phyloP scores from a whole-genome alignment of 1,284 basidiomycete genomes.

The Trametes polyzona region DNA sequence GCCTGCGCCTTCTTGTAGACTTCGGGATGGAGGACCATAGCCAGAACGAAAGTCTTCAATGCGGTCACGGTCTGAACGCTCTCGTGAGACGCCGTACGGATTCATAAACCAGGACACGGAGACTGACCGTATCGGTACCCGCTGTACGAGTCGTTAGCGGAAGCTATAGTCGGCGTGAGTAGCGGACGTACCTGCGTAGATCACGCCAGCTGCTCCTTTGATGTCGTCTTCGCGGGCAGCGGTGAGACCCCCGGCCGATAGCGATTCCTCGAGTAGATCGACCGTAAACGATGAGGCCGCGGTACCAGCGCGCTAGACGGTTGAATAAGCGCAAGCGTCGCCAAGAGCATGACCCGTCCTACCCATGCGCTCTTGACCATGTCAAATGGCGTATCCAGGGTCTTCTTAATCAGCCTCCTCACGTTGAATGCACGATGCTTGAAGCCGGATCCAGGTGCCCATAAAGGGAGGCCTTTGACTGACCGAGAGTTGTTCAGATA shows the following conservation, averaged over 20 bases:
- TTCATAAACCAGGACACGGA: background rate
- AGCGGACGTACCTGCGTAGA: slow-evolving; percentile 29
- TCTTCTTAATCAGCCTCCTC: slow-evolving; percentile 20
- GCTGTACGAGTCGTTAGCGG: slow-evolving; percentile 11
- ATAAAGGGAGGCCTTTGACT: slow-evolving; percentile 32
- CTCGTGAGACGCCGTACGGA: background rate
- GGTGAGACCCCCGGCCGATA: slow-evolving; percentile 13
- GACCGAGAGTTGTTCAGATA: background rate
- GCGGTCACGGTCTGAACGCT: slow-evolving; percentile 26
- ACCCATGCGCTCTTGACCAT: slow-evolving; percentile 33
- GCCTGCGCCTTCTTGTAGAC: slow-evolving; percentile 35
- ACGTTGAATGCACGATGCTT: slow-evolving; percentile 28
- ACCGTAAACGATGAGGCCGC: slow-evolving; percentile 30
- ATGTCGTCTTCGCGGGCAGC: slow-evolving; percentile 30
- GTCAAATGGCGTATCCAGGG: slow-evolving; percentile 31
- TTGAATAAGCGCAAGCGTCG: background rate
- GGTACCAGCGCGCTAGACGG: slow-evolving; percentile 20
- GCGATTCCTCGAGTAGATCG: slow-evolving; percentile 26
- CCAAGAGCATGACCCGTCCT: background rate
- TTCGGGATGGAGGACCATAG: slow-evolving; percentile 31
- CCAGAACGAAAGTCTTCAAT: slow-evolving; percentile 30
- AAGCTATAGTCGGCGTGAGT: background rate
- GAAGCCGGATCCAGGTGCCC: slow-evolving; percentile 35
- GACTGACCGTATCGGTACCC: slow-evolving; percentile 29
- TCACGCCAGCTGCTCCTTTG: slow-evolving; percentile 28